Percentiles rank a stretch among this genome's conserved stretches.
Conservation (phyloP, 306 rosid genomes). For the Pyrus bretschneideri region DNA sequence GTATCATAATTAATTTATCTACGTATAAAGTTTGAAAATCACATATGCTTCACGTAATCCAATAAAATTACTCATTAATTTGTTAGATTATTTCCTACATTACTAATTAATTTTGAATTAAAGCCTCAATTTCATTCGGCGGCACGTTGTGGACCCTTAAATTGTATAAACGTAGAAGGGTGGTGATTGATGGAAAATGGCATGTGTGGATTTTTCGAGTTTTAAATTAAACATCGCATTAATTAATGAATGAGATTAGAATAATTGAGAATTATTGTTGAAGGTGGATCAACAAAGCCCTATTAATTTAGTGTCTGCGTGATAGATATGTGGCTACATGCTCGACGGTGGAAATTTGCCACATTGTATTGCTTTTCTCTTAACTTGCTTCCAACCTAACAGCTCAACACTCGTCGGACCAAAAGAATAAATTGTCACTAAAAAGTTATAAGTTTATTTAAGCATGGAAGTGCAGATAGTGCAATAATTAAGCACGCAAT, state of each 20-base stretch:
- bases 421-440: background rate
- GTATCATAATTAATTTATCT: background rate
- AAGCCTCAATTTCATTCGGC: background rate
- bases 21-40: no score
- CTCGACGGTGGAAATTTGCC: constrained; percentile 27
- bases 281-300: constrained; percentile 27
- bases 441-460: background rate
- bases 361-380: background rate
- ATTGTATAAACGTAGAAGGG: background rate
- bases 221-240: background rate
- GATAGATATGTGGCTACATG: constrained; percentile 23
- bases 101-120: background rate
- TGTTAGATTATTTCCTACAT: background rate
- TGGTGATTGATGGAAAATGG: background rate
- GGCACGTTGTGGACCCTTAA: background rate
- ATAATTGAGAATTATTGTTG: constrained; percentile 8
- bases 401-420: background rate
- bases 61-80: background rate
- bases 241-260: background rate
- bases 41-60: background rate
- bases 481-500: background rate
- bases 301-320: background rate
- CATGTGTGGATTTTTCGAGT: background rate
- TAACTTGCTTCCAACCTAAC: background rate
- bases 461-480: background rate